These are phyloP conservation scores for Fusarium staphyleae DNA, from an alignment of 2,329 filamentous ascomycete species.

Conservation along the genomic window DNA sequence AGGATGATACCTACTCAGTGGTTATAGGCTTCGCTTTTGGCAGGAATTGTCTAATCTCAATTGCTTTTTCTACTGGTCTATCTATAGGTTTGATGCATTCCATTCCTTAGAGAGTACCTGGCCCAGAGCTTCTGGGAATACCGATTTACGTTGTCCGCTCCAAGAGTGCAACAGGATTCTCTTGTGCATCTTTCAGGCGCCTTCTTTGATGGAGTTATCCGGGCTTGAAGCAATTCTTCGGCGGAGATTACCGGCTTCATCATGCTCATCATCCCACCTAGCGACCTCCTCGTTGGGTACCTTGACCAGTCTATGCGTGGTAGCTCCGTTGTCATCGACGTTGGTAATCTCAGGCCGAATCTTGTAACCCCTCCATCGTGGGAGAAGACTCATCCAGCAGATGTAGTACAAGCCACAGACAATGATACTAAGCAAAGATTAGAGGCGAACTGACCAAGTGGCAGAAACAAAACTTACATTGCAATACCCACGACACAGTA, in stretches of 20 bases:
- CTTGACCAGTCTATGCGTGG: constrained; percentile 57
- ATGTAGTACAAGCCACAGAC: constrained; percentile 65
- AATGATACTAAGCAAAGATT: constrained; percentile 49
- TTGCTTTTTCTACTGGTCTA: too few species aligned
- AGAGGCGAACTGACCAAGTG: neutral
- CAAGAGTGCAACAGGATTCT: too few species aligned
- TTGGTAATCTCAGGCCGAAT: constrained; percentile 63
- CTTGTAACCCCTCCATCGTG: constrained; percentile 58
- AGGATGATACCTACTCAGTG: too few species aligned
- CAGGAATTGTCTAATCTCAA: too few species aligned
- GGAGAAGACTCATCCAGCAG: constrained; percentile 65
- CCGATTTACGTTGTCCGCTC: too few species aligned
- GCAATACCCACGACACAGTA: constrained; percentile 71
- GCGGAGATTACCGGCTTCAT: constrained; percentile 49
- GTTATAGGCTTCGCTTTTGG: too few species aligned
- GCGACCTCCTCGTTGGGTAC: constrained; percentile 58
- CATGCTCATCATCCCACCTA: constrained; percentile 66
- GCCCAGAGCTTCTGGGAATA: too few species aligned
- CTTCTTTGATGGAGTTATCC: neutral
- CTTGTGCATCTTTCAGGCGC: too few species aligned
- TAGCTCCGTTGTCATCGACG: constrained; percentile 51
- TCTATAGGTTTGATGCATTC: too few species aligned
- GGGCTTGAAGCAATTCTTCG: neutral
- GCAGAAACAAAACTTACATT: constrained; percentile 57
- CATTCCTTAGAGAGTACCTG: too few species aligned